Base-by-base conservation (phyloP, 768 basidiomycete species). In the Candolleomyces aberdarensis region DNA sequence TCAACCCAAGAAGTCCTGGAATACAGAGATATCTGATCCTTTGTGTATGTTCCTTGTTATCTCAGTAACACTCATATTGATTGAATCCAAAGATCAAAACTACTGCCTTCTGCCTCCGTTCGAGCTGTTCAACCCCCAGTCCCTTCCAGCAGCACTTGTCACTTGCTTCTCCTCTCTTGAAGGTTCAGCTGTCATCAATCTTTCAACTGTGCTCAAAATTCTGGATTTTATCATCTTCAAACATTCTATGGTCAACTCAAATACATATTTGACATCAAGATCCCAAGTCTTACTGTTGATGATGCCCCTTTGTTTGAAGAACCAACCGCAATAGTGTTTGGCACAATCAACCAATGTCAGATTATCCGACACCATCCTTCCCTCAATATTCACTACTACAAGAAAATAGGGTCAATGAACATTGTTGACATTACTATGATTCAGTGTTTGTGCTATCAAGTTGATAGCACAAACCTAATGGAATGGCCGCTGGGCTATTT, bases 361-460 rank as follows among this genome's bases (percentile, higher is more conserved):
- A 36, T 52, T 6, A 20, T 3, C 10, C 4, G n/a, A 8, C 36
- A 48, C 20, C 32, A 59, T 13, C 43, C 19, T 3, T 26, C 26
- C 20, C 58, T 59, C 19, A 32, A 59, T 22, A 59, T 53, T 13
- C 58, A 59, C 40, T 52, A 41, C 19, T 59, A 59, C 17, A 5
- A 36, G 26, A 53, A n/a, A 10, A 43, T 39, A 32, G 11, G 15
- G 14, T 14, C 29, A 22, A 14, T 41, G 11, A 32, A 55, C 1
- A 19, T 55, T 31, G 53, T 55, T 15, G 53, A 55, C 53, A 40
- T 40, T 4, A 55, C 22, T 6, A 15, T 11, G 10, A 41, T 55
- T 1, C 53, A 55, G 10, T 36, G 32, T 10, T n/a, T n/a, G n/a
- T n/a, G n/a, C n/a, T n/a, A n/a, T n/a, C n/a, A n/a, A n/a, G n/a